Conservation (phyloP, 129 eudicot genomes). For the Escallonia herrerae region DNA sequence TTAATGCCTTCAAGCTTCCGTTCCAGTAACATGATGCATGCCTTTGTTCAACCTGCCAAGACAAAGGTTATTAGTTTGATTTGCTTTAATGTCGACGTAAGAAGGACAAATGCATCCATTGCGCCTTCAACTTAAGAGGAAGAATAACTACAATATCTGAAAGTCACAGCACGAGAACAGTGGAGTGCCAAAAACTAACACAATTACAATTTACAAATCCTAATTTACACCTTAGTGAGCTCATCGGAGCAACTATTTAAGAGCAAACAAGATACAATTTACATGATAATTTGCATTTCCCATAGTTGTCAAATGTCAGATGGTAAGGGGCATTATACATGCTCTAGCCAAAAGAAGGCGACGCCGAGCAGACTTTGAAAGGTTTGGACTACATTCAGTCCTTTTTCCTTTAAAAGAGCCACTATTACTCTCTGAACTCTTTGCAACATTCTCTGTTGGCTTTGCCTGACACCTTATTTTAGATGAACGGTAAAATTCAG, state of each 20-base stretch:
- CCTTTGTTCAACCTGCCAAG: too few species aligned
- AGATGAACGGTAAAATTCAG: slow-evolving; percentile 70
- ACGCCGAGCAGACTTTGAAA: slow-evolving; percentile 78
- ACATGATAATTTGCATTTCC: not conserved
- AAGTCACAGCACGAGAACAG: not conserved
- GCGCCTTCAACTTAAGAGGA: too few species aligned
- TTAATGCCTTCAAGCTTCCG: too few species aligned
- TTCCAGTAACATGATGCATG: too few species aligned
- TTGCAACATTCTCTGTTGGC: slow-evolving; percentile 18
- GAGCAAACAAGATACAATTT: not conserved
- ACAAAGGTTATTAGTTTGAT: too few species aligned
- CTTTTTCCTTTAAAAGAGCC: slow-evolving; percentile 31
- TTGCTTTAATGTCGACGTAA: too few species aligned
- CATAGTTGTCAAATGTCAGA: not conserved
- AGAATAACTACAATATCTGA: too few species aligned
- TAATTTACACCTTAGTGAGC: not conserved
- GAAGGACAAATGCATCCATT: not conserved
- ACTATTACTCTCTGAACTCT: slow-evolving; percentile 11
- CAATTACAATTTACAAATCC: not conserved
- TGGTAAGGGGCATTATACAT: not conserved
- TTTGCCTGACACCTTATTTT: slow-evolving; percentile 29
- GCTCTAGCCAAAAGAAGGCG: slow-evolving; percentile 47
- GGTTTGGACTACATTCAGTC: slow-evolving; percentile 25
- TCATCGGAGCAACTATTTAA: not conserved
- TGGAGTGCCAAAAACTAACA: not conserved